These are phyloP conservation scores for Nothophytophthora sp. DNA, from an alignment of 352 stramenopile species.

Conservation along the genomic window DNA sequence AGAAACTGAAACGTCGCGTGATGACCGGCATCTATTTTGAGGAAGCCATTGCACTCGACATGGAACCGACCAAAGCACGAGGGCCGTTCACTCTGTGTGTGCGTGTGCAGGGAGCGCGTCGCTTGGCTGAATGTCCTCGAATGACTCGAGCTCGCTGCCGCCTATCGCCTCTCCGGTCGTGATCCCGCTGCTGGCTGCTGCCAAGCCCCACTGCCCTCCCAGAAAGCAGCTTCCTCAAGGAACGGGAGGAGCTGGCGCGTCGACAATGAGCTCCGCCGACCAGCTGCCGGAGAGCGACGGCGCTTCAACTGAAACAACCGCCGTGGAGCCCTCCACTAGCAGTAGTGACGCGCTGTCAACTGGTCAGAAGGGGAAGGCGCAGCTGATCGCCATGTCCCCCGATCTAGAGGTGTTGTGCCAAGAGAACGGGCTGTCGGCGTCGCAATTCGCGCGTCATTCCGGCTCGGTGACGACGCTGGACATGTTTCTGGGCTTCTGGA, in stretches of 20 bases:
- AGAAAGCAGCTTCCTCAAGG: conserved; percentile 9
- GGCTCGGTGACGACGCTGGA: conserved; percentile 47
- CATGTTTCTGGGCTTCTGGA: conserved; percentile 83
- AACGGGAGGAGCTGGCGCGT: no score
- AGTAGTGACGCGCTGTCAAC: conserved; percentile 18
- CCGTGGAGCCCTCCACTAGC: neutral
- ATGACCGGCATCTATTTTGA: no score
- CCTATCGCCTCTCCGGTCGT: conserved; percentile 9
- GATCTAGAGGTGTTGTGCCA: conserved; percentile 68
- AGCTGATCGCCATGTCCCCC: conserved; percentile 40
- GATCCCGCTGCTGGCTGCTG: conserved; percentile 8
- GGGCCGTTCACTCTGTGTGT: no score
- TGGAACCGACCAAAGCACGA: no score
- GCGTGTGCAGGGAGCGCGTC: conserved; percentile 1
- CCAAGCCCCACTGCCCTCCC: conserved; percentile 6
- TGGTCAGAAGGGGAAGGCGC: conserved; percentile 30
- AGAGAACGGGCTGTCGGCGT: conserved; percentile 58
- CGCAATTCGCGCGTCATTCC: conserved; percentile 55
- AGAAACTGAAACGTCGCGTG: no score
- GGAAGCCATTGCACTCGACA: no score
- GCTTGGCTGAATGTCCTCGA: neutral
- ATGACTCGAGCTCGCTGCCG: conserved; percentile 17
- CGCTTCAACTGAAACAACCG: neutral
- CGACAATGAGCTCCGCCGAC: conserved; percentile 6
- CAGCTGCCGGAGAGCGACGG: conserved; percentile 8